phyloP scores from a whole-genome alignment of 1,284 basidiomycete genomes.

The Heliocybe sulcata region DNA sequence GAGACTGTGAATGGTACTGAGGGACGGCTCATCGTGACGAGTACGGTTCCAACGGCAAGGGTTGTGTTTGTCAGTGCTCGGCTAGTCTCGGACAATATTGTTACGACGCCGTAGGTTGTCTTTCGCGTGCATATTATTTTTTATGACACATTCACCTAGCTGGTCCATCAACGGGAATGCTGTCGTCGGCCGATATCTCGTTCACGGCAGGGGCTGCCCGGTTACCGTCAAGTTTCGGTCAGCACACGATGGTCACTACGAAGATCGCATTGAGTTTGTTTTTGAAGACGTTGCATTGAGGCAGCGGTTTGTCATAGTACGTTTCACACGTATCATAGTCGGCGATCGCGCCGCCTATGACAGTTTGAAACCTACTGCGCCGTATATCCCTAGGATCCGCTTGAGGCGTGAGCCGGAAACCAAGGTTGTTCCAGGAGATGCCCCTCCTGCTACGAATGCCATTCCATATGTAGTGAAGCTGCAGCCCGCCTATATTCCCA shows the following conservation, averaged over 20 bases:
- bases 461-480: constrained; percentile 21
- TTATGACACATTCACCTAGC: too few species aligned
- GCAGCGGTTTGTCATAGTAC: constrained; percentile 26
- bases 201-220: constrained; percentile 17
- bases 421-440: constrained; percentile 39
- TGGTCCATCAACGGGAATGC: constrained; percentile 4
- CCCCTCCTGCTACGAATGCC: constrained; percentile 21
- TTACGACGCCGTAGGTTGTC: constrained; percentile 24
- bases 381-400: constrained; percentile 42
- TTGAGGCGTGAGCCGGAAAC: constrained; percentile 29
- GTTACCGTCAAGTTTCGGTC: constrained; percentile 29
- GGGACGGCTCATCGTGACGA: constrained; percentile 17
- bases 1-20: constrained; percentile 19
- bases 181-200: constrained; percentile 13
- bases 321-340: constrained; percentile 23
- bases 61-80: constrained; percentile 23
- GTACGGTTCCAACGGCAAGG: constrained; percentile 22
- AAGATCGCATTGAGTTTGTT: constrained; percentile 29
- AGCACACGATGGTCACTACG: constrained; percentile 35
- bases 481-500: constrained; percentile 14
- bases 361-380: constrained; percentile 37
- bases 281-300: constrained; percentile 22
- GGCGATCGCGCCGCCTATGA: constrained; percentile 39
- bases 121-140: constrained; percentile 27
- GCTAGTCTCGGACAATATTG: constrained; percentile 19